A percentile compares a stretch with the other conserved stretches of the same genome.
These are phyloP conservation scores for Spongospora subterranea DNA, from an alignment of 208 protist genomes.

Conservation along the genomic window DNA sequence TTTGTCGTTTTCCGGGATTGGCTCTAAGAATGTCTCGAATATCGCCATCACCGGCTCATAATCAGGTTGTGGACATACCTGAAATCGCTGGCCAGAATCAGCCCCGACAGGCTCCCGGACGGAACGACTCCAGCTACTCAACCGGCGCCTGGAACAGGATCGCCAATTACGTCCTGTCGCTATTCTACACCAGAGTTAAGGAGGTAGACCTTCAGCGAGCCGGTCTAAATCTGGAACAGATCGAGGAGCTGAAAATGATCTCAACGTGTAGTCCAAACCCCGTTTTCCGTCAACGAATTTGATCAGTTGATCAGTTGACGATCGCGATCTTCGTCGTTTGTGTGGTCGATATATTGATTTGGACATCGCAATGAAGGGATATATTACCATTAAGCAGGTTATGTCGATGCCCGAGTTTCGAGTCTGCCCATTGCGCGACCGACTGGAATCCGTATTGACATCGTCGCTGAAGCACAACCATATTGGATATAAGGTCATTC, in stretches of 20 bases:
- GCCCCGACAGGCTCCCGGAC: no score
- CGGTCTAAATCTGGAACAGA: neutral
- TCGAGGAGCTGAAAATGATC: neutral
- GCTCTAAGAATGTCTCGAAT: no score
- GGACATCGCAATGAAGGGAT: neutral
- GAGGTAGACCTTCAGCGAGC: neutral
- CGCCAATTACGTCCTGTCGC: neutral
- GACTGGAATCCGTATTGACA: neutral
- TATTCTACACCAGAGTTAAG: neutral
- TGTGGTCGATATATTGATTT: neutral
- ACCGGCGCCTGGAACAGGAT: no score
- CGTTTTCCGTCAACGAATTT: neutral
- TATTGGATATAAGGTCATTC: neutral
- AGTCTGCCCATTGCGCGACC: neutral
- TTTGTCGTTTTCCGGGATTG: no score
- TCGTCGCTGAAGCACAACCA: neutral
- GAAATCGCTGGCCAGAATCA: no score
- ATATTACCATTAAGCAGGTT: neutral
- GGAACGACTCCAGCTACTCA: no score
- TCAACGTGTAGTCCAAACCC: neutral
- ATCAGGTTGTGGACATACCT: no score
- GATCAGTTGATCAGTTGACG: neutral
- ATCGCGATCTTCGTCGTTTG: neutral
- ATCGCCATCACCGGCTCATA: no score
- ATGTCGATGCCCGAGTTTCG: neutral